Evolutionary conservation across 257 asterid species (phyloP).

Genomic region (Fraxinus quadrangulata): DNA sequence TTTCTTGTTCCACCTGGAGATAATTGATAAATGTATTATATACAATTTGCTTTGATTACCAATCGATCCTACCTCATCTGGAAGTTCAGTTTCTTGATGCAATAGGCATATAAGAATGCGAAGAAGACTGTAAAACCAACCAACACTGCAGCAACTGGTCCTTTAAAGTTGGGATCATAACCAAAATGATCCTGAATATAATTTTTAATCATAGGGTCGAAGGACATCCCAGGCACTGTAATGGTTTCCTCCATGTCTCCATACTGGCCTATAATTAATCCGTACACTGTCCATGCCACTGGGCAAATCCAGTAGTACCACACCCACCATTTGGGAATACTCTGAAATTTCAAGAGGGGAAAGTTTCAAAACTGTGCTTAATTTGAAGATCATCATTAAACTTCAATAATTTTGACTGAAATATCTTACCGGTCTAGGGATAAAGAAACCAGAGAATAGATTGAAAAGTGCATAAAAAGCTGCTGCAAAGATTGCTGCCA

Average conservation of each 20-base stretch:
- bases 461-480: constrained; percentile 62
- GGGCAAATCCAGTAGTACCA: constrained; percentile 82
- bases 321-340: constrained; percentile 74
- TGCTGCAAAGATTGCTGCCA: constrained; percentile 49
- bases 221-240: constrained; percentile 29
- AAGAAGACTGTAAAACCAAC: constrained; percentile 53
- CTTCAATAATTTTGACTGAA: background rate
- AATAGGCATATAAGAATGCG: constrained; percentile 55
- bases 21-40: background rate
- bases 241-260: constrained; percentile 48
- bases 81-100: constrained; percentile 64
- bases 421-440: constrained; percentile 60
- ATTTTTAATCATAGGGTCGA: constrained; percentile 34
- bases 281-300: constrained; percentile 71
- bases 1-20: background rate
- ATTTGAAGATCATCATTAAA: background rate
- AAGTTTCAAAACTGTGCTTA: background rate
- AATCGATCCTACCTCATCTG: constrained; percentile 39
- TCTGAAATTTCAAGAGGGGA: constrained; percentile 36
- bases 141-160: constrained; percentile 49
- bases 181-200: constrained; percentile 49
- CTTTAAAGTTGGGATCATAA: constrained; percentile 50
- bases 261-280: constrained; percentile 56
- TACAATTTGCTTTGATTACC: background rate
- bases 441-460: constrained; percentile 63